A percentile compares a stretch with the other conserved stretches of the same genome.
These are phyloP conservation scores for Cephalotrichum gorgonifer DNA, from an alignment of 2,329 filamentous ascomycete genomes.

Conservation along the genomic window DNA sequence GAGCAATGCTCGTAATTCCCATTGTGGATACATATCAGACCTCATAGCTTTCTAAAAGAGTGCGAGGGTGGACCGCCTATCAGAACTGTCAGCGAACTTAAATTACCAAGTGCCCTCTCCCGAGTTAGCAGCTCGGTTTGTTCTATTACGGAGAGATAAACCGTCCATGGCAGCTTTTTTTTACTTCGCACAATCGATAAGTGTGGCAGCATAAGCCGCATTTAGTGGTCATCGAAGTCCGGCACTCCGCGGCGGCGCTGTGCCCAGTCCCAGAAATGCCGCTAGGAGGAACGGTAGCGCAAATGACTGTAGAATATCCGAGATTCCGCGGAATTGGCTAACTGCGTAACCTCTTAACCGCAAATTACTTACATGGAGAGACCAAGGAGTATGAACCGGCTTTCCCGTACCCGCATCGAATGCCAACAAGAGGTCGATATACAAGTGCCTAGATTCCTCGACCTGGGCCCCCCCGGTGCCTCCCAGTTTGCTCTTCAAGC, in stretches of 20 bases:
- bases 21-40: too few relatives aligned
- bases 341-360: not conserved
- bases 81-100: too few relatives aligned
- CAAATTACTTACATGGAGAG: not conserved
- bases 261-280: not conserved
- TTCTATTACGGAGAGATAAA: too few relatives aligned
- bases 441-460: not conserved
- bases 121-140: too few relatives aligned
- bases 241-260: too few relatives aligned
- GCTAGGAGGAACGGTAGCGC: not conserved
- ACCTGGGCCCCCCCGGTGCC: not conserved
- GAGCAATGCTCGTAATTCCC: not conserved
- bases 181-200: too few relatives aligned
- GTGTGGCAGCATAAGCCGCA: too few relatives aligned
- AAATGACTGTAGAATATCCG: not conserved
- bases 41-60: too few relatives aligned
- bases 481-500: not conserved
- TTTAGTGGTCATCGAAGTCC: too few relatives aligned
- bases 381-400: not conserved
- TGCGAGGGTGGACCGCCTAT: too few relatives aligned
- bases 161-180: too few relatives aligned
- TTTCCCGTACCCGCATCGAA: not conserved
- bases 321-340: not conserved
- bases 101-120: too few relatives aligned
- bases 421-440: not conserved